These are phyloP conservation scores for Moesziomyces antarcticus DNA, from an alignment of 1,284 basidiomycete genomes.

Conservation along the genomic window DNA sequence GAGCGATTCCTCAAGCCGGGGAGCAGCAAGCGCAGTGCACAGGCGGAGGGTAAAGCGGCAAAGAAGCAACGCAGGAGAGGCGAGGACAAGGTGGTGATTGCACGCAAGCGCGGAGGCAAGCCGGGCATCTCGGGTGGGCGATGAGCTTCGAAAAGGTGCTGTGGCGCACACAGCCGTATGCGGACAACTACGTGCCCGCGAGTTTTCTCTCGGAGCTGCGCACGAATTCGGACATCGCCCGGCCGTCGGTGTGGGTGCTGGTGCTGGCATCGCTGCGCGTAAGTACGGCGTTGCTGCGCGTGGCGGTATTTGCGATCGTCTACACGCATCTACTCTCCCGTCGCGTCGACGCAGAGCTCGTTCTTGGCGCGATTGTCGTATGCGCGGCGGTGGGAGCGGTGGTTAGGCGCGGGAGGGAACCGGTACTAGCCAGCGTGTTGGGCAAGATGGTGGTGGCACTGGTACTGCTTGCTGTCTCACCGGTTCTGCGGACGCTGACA, in stretches of 20 bases:
- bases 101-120: constrained; percentile 37
- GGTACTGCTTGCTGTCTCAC: constrained; percentile 86
- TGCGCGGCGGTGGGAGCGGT: background rate
- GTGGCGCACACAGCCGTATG: constrained; percentile 80
- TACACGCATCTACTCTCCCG: constrained; percentile 50
- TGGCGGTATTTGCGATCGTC: constrained; percentile 47
- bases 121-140: constrained; percentile 33
- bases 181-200: constrained; percentile 85
- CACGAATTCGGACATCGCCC: constrained; percentile 49
- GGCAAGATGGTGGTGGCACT: constrained; percentile 77
- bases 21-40: background rate
- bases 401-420: background rate
- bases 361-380: constrained; percentile 1
- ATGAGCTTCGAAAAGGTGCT: constrained; percentile 80
- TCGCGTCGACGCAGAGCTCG: constrained; percentile 18
- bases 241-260: constrained; percentile 77
- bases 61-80: constrained; percentile 5
- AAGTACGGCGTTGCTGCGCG: constrained; percentile 40
- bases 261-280: constrained; percentile 72
- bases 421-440: constrained; percentile 9
- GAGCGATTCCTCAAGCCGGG: constrained; percentile 33
- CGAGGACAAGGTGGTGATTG: constrained; percentile 41
- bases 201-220: constrained; percentile 80
- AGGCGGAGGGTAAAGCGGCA: constrained; percentile 9
- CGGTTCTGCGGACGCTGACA: constrained; percentile 89